Base-by-base conservation (phyloP, 768 basidiomycete genomes). In the Tricholoma sp. region DNA sequence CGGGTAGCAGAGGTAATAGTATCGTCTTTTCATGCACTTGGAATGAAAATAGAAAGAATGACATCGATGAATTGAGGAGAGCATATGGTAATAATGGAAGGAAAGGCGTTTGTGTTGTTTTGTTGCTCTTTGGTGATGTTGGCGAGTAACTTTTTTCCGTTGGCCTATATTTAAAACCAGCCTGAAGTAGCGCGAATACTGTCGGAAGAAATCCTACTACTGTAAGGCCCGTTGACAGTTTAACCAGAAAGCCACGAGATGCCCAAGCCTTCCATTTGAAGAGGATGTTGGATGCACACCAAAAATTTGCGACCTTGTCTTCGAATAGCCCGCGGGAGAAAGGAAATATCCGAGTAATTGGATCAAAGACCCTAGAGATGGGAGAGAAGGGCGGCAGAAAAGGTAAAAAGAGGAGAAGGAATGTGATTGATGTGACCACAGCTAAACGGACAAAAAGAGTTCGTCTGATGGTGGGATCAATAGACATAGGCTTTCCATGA, bases 1-100 rank as follows among this genome's bases (percentile, higher is more conserved):
- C 75, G 0, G 95, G 95, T 61, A 98, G 70, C 19, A 98, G 76
- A 3, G 94, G 93, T 1, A 98, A 67, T 16, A 97, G 68, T 39
- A 98, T 90, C 3, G 88, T 87, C 76, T 97, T 98, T 71, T 98
- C 95, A 70, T 97, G 95, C 37, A 95, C 94, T 66, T 97, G 94
- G 71, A 96, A 96, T 5, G 94, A 94, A 75, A 96, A 95, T 31
- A 98, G 76, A 75, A 96, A 98, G 79, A 98, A 97, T 8, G 94
- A 89, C 77, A 98, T 81, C 0, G 91, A 89, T 1, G 84, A 86
- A 6, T 83, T 85, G 59, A 94, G 80, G 24, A 97, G 77, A 2
- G 89, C 85, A 61, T 91, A 89, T 0, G 89, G 89, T 3, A 98
- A 78, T 1, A 98, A 75, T 0, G 83, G 78, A 21, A 89, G 71